Evolutionary conservation across 192 early-diverging fungal species (phyloP).

Genomic region (Entomortierella chlamydospora): DNA sequence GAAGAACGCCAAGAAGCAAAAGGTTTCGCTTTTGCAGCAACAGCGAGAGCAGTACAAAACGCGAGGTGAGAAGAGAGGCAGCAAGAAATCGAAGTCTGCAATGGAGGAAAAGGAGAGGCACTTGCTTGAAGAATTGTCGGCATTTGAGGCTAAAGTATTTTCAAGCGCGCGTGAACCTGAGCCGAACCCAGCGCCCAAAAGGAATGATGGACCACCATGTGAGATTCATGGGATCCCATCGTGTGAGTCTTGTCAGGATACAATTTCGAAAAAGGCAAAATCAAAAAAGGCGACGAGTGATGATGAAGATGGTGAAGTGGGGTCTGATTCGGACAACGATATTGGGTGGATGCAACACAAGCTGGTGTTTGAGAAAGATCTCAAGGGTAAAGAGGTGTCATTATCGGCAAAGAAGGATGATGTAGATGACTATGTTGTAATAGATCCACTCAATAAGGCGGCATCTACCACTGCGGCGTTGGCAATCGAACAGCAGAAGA

Average conservation of each 20-base stretch:
- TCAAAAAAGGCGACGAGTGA: constrained; percentile 26
- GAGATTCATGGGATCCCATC: constrained; percentile 72
- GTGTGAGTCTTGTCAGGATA: constrained; percentile 79
- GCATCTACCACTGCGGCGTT: constrained; percentile 27
- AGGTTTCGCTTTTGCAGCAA: constrained; percentile 57
- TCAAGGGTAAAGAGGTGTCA: constrained; percentile 65
- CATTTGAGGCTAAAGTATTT: constrained; percentile 66
- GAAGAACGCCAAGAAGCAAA: constrained; percentile 49
- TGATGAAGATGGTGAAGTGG: constrained; percentile 43
- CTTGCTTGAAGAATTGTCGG: constrained; percentile 64
- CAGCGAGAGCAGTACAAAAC: constrained; percentile 63
- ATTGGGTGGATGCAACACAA: constrained; percentile 84
- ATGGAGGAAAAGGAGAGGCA: constrained; percentile 26
- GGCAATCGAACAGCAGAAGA: constrained; percentile 47
- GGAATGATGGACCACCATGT: constrained; percentile 64
- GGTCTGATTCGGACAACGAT: constrained; percentile 54
- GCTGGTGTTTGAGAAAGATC: constrained; percentile 81
- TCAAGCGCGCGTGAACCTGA: constrained; percentile 19
- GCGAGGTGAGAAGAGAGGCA: constrained; percentile 43
- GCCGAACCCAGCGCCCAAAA: constrained; percentile 20
- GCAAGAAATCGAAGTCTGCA: constrained; percentile 21
- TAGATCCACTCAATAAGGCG: constrained; percentile 68
- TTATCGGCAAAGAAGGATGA: constrained; percentile 63
- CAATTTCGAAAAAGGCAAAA: constrained; percentile 40
- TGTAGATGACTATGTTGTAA: constrained; percentile 75